A percentile compares a stretch with the other conserved stretches of the same genome.
phyloP scores from a whole-genome alignment of 2,329 filamentous ascomycete genomes.

The Talaromyces rugulosus region DNA sequence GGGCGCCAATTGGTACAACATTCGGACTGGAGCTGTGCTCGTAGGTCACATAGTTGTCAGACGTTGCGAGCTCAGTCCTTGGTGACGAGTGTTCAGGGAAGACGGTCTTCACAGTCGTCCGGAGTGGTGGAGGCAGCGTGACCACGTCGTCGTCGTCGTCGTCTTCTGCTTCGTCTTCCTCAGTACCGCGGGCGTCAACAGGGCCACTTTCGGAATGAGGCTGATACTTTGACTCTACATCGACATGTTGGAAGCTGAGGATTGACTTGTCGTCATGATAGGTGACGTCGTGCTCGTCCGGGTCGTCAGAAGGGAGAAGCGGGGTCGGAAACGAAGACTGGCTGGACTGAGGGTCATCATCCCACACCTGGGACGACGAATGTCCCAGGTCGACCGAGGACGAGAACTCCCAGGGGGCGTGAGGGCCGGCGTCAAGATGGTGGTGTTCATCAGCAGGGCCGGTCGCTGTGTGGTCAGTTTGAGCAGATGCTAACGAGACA shows the following conservation, averaged over 20 bases:
- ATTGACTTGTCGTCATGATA: neutral
- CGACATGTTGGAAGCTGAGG: neutral
- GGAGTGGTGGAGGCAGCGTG: slow-evolving; percentile 23
- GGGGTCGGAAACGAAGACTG: slow-evolving; percentile 31
- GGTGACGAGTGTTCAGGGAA: slow-evolving; percentile 27
- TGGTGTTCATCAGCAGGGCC: slow-evolving; percentile 24
- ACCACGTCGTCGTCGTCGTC: slow-evolving; percentile 24
- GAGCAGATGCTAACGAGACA: slow-evolving; percentile 23
- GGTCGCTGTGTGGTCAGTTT: slow-evolving; percentile 25
- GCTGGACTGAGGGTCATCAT: slow-evolving; percentile 34
- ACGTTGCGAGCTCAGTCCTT: slow-evolving; percentile 2
- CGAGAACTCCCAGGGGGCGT: slow-evolving; percentile 32
- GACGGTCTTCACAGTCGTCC: slow-evolving; percentile 36
- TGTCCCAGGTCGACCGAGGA: slow-evolving; percentile 33
- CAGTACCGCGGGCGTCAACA: neutral
- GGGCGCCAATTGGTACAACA: slow-evolving; percentile 32
- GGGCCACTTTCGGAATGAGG: neutral
- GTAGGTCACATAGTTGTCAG: slow-evolving; percentile 11
- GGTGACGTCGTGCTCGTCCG: neutral
- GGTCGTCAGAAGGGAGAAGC: slow-evolving; percentile 12
- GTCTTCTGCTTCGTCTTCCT: slow-evolving; percentile 14
- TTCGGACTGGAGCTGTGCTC: slow-evolving; percentile 37
- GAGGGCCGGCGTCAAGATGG: slow-evolving; percentile 13
- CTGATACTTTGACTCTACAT: neutral
- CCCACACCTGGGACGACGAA: slow-evolving; percentile 35